These are phyloP conservation scores for Boletellus ananiceps DNA, from an alignment of 768 basidiomycete species.

Conservation along the genomic window DNA sequence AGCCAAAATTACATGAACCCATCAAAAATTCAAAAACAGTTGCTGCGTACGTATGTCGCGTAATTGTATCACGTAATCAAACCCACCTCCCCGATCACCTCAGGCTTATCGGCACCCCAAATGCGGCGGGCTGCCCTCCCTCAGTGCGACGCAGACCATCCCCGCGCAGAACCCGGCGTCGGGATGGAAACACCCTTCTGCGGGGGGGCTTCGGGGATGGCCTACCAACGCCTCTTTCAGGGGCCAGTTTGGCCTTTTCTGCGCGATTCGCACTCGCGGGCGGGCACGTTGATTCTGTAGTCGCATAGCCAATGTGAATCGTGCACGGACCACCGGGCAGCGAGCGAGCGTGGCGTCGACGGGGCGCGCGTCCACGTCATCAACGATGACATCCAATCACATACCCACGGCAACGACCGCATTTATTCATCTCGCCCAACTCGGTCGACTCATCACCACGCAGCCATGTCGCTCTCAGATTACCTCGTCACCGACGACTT, in stretches of 20 bases:
- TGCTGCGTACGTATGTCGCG: conserved; percentile 28
- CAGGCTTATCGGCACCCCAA: not conserved
- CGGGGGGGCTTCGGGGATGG: too few relatives aligned
- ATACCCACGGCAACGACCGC: conserved; percentile 3
- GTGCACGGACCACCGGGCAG: not conserved
- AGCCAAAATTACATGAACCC: conserved; percentile 27
- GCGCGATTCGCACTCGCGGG: too few relatives aligned
- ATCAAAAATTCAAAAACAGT: conserved; percentile 33
- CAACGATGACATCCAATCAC: not conserved
- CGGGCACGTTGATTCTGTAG: too few relatives aligned
- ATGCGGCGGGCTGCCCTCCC: not conserved
- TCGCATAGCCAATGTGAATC: not conserved
- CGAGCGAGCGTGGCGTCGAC: too few relatives aligned
- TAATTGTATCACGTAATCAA: conserved; percentile 26
- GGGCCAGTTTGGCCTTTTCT: too few relatives aligned
- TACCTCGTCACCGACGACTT: conserved; percentile 74
- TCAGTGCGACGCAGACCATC: too few relatives aligned
- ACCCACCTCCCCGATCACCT: conserved; percentile 25
- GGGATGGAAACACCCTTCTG: too few relatives aligned
- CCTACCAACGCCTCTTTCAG: too few relatives aligned
- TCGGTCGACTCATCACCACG: not conserved
- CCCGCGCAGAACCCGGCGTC: too few relatives aligned
- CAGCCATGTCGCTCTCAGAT: conserved; percentile 44
- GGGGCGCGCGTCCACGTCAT: not conserved
- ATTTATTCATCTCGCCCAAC: not conserved